These are phyloP conservation scores for Aspergillus sp. DNA, from an alignment of 2,329 filamentous ascomycete species.

Conservation along the genomic window DNA sequence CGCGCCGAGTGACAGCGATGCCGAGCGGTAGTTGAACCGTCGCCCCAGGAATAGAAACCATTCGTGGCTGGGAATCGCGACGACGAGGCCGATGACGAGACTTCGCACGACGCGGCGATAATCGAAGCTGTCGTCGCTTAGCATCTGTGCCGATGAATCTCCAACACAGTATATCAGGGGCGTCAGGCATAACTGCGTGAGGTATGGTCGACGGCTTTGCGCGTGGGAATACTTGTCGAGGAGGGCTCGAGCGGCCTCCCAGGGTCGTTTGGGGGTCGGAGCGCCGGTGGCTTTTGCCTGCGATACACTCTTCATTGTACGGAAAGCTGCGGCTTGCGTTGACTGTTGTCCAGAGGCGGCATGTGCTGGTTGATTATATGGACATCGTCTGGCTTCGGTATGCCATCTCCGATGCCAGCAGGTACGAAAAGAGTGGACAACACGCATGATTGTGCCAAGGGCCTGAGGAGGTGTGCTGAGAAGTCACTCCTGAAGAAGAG, in stretches of 20 bases:
- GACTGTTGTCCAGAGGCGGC: too few species aligned
- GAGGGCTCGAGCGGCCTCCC: background rate
- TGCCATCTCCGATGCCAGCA: too few species aligned
- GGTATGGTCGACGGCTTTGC: conserved; percentile 1
- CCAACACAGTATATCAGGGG: background rate
- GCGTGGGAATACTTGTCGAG: background rate
- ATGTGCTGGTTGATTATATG: too few species aligned
- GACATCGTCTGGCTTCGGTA: too few species aligned
- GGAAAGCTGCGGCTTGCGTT: too few species aligned
- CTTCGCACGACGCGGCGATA: conserved; percentile 1
- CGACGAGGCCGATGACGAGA: background rate
- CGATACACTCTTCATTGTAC: too few species aligned
- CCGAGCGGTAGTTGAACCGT: conserved; percentile 1
- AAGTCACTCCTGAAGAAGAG: too few species aligned
- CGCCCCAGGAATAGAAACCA: conserved; percentile 5
- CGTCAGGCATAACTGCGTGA: conserved; percentile 1
- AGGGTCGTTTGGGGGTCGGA: too few species aligned
- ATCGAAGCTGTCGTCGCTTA: background rate
- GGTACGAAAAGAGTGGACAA: too few species aligned
- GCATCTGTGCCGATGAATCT: background rate
- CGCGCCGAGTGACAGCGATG: background rate
- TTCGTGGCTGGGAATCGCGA: background rate
- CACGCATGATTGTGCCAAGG: too few species aligned
- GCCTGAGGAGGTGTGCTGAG: too few species aligned
- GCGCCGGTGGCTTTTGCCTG: too few species aligned